Evolutionary conservation across 179 eudicot genomes (phyloP).

Genomic region (Spinacia oleracea): DNA sequence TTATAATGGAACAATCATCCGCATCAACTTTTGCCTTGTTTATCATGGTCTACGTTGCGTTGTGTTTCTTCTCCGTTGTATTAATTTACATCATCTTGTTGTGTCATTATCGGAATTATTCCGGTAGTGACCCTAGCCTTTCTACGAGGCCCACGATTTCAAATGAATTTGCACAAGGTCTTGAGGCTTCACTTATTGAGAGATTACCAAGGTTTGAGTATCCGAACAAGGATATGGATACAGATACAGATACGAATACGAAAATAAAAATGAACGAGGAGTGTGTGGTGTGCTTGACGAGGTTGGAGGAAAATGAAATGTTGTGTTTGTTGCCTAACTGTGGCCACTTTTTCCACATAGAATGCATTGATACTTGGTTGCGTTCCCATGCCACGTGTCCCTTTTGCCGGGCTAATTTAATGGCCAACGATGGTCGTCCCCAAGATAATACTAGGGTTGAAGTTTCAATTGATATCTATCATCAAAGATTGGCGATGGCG

Average conservation of each 20-base stretch:
- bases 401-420: conserved; percentile 38
- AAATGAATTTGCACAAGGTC: conserved; percentile 12
- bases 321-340: conserved; percentile 58
- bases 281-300: conserved; percentile 64
- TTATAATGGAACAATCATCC: conserved; percentile 2
- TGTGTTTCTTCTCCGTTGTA: conserved; percentile 8
- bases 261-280: conserved; percentile 27
- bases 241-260: not conserved
- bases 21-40: not conserved
- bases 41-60: conserved; percentile 7
- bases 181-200: conserved; percentile 17
- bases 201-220: conserved; percentile 21
- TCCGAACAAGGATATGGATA: not conserved
- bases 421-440: not conserved
- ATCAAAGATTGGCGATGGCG: not conserved
- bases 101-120: conserved; percentile 3
- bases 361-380: conserved; percentile 69
- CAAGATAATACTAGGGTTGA: not conserved
- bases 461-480: conserved; percentile 7
- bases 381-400: conserved; percentile 58
- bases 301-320: conserved; percentile 54
- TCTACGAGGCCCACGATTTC: conserved; percentile 1
- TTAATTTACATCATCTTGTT: conserved; percentile 14
- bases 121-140: not conserved
- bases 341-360: conserved; percentile 67